Percentiles rank a stretch among this genome's conserved stretches.
These are phyloP conservation scores for Didymella lethalis DNA, from an alignment of 2,329 filamentous ascomycete genomes.

Conservation along the genomic window DNA sequence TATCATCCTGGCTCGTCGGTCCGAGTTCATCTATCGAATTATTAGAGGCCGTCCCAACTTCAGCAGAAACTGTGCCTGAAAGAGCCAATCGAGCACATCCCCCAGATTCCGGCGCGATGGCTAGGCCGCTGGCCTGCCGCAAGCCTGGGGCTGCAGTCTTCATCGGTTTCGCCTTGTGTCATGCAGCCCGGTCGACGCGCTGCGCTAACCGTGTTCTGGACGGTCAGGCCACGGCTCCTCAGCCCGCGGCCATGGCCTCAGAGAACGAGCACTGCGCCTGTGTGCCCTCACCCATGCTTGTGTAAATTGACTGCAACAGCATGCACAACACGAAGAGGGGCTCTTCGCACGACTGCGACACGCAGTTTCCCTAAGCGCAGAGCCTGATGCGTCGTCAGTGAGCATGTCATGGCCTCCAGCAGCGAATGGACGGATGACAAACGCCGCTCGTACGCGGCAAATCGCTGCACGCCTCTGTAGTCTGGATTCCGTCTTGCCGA, in stretches of 20 bases:
- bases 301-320: not conserved
- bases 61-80: not conserved
- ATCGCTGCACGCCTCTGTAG: slow-evolving; percentile 15
- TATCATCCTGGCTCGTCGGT: slow-evolving; percentile 11
- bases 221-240: slow-evolving; percentile 7
- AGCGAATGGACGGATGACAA: slow-evolving; percentile 8
- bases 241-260: slow-evolving; percentile 1
- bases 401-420: slow-evolving; percentile 1
- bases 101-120: slow-evolving; percentile 18
- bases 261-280: slow-evolving; percentile 2
- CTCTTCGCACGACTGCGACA: slow-evolving; percentile 6
- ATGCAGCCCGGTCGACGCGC: slow-evolving; percentile 7
- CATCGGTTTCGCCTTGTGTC: slow-evolving; percentile 12
- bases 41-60: not conserved
- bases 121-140: slow-evolving; percentile 18
- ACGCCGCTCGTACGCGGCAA: slow-evolving; percentile 14
- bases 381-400: slow-evolving; percentile 1
- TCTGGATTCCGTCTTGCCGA: slow-evolving; percentile 21
- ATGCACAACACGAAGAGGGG: not conserved
- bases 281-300: slow-evolving; percentile 2
- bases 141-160: slow-evolving; percentile 2
- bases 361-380: not conserved
- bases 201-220: slow-evolving; percentile 11
- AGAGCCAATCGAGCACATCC: slow-evolving; percentile 19
- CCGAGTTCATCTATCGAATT: slow-evolving; percentile 14